A percentile compares a stretch with the other conserved stretches of the same genome.
These are phyloP conservation scores for Dryas alaskensis DNA, from an alignment of 306 rosid species.

Conservation along the genomic window DNA sequence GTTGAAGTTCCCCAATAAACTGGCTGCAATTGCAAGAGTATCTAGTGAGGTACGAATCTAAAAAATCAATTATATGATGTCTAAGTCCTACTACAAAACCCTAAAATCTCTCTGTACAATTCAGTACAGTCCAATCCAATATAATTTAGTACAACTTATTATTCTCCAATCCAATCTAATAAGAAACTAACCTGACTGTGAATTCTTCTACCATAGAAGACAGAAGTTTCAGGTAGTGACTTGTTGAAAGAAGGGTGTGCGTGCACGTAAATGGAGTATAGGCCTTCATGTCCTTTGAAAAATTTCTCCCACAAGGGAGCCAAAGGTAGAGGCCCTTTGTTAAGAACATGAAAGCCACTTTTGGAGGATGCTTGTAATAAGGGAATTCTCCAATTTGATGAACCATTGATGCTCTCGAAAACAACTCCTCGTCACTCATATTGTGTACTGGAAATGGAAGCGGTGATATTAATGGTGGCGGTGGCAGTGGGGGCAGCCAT, in stretches of 20 bases:
- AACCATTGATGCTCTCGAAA: conserved; percentile 41
- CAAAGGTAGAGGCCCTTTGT: conserved; percentile 42
- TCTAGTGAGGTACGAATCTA: no score
- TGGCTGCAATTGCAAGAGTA: no score
- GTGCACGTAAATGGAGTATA: conserved; percentile 56
- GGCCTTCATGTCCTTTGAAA: conserved; percentile 41
- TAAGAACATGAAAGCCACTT: conserved; percentile 70
- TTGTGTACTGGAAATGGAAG: conserved; percentile 30
- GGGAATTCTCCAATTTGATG: conserved; percentile 8
- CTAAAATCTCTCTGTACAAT: no score
- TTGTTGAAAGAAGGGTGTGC: conserved; percentile 51
- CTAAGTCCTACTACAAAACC: no score
- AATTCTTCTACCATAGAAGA: conserved; percentile 54
- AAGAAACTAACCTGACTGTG: conserved; percentile 47
- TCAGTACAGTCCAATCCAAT: no score
- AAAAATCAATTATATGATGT: no score
- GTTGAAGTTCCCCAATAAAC: conserved; percentile 48
- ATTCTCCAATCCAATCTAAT: no score
- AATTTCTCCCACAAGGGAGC: conserved; percentile 55
- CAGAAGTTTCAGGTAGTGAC: conserved; percentile 41
- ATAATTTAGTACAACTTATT: no score
- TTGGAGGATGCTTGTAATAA: conserved; percentile 22
- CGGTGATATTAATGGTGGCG: neutral
- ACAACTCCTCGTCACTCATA: conserved; percentile 59
- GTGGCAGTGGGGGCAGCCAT: neutral